Evolutionary conservation across 106 monocot genomes (phyloP).

Genomic region (Iris macrosiphon): DNA sequence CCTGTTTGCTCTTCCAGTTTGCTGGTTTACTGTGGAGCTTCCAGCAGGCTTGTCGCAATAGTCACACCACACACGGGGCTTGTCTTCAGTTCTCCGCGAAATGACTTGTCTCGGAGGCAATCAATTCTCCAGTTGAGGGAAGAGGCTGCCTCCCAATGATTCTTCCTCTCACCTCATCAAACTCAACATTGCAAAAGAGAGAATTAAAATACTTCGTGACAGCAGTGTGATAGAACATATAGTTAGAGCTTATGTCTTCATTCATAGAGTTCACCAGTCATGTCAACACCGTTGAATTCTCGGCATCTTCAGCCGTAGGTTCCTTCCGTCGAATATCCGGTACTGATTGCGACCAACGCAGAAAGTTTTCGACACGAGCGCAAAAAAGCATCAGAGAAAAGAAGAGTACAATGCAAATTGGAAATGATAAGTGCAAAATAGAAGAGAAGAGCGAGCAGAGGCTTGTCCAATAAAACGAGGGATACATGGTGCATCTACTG

Average conservation of each 20-base stretch:
- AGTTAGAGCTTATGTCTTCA: not conserved
- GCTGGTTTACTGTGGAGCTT: not conserved
- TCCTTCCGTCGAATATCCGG: not conserved
- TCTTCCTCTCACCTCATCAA: slow-evolving; percentile 4
- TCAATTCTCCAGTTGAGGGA: not conserved
- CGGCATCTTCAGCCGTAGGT: not conserved
- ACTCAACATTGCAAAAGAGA: not conserved
- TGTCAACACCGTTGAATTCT: not conserved
- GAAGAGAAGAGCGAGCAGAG: too few relatives aligned
- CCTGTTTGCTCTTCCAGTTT: not conserved
- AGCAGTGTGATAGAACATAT: not conserved
- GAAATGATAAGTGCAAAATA: too few relatives aligned
- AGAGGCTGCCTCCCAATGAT: not conserved
- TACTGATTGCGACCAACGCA: too few relatives aligned
- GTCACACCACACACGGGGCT: not conserved
- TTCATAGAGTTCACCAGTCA: too few relatives aligned
- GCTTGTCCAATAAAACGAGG: too few relatives aligned
- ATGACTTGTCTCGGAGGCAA: not conserved
- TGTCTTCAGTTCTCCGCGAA: not conserved
- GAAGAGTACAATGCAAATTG: too few relatives aligned
- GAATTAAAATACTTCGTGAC: not conserved
- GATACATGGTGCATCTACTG: too few relatives aligned
- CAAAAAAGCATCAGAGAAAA: too few relatives aligned
- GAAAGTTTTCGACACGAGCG: too few relatives aligned
- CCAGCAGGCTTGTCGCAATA: not conserved